Evolutionary conservation across 2,329 filamentous ascomycete species (phyloP).

Genomic region (Nemania bipapillata): DNA sequence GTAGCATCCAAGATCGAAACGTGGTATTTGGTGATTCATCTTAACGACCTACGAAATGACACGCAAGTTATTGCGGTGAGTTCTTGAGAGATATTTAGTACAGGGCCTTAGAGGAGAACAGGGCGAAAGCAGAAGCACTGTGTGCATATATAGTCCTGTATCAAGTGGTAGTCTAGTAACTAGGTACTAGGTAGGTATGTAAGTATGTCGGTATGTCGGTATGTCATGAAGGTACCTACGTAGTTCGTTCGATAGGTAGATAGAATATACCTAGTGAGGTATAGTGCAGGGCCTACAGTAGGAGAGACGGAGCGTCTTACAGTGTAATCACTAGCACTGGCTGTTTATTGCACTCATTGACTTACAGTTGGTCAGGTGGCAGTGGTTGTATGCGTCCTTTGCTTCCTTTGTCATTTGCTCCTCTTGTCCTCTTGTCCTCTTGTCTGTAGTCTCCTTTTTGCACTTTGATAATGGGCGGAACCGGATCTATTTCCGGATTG

Average conservation of each 20-base stretch:
- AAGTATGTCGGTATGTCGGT: neutral
- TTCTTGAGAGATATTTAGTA: constrained; percentile 16
- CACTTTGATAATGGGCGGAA: neutral
- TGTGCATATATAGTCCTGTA: neutral
- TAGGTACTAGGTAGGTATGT: too few species aligned
- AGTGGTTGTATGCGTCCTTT: neutral
- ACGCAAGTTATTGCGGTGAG: constrained; percentile 31
- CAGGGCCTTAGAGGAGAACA: neutral
- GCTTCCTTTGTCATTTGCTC: neutral
- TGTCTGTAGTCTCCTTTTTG: neutral
- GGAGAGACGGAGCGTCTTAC: neutral
- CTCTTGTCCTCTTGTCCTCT: neutral
- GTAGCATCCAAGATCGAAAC: constrained; percentile 18
- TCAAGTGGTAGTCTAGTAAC: too few species aligned
- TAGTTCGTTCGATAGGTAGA: neutral
- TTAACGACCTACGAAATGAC: neutral
- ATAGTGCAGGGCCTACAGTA: neutral
- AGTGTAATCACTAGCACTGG: neutral
- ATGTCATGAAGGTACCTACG: neutral
- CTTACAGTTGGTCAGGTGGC: neutral
- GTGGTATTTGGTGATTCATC: constrained; percentile 28
- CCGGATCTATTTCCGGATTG: constrained; percentile 13
- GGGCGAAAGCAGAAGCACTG: neutral
- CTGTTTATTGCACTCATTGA: neutral
- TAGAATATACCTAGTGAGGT: neutral